phyloP scores from a whole-genome alignment of 805 yeast species.

The Zygosaccharomyces kombuchaensis region DNA sequence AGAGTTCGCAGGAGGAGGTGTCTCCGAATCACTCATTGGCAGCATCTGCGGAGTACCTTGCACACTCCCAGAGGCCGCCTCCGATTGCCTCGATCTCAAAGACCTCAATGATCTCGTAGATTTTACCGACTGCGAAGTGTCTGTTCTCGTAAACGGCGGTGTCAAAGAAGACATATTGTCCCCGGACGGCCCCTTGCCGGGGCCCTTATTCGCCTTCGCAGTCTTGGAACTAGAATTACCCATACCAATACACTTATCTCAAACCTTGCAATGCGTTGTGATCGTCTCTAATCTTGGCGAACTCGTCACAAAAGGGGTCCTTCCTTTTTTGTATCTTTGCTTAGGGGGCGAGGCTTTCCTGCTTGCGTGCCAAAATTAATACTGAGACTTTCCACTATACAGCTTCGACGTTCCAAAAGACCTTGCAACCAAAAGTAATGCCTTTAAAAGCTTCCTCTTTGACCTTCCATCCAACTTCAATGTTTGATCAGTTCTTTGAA shows the following conservation, averaged over 20 bases:
- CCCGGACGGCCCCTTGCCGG: conserved; percentile 6
- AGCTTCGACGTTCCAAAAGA: background rate
- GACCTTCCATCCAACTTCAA: background rate
- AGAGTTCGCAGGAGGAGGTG: conserved; percentile 1
- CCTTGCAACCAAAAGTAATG: background rate
- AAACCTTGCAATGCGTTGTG: background rate
- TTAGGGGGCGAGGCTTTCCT: background rate
- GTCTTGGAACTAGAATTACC: conserved; percentile 51
- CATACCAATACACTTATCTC: conserved; percentile 35
- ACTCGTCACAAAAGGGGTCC: background rate
- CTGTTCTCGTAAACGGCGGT: conserved; percentile 50
- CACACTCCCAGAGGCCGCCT: conserved; percentile 28
- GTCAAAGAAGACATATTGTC: conserved; percentile 9
- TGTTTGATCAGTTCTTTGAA: background rate
- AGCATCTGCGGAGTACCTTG: conserved; percentile 9
- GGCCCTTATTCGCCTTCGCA: conserved; percentile 17
- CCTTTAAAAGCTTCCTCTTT: background rate
- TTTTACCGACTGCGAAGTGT: conserved; percentile 49
- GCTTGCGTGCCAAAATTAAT: background rate
- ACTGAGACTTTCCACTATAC: background rate
- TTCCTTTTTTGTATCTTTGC: background rate
- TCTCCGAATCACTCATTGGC: conserved; percentile 2
- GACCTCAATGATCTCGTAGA: conserved; percentile 46
- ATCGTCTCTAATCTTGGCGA: background rate
- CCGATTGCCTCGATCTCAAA: conserved; percentile 33